Evolutionary conservation across 2,329 filamentous ascomycete species (phyloP).

Genomic region (Aspergillus brunneoviolaceus): DNA sequence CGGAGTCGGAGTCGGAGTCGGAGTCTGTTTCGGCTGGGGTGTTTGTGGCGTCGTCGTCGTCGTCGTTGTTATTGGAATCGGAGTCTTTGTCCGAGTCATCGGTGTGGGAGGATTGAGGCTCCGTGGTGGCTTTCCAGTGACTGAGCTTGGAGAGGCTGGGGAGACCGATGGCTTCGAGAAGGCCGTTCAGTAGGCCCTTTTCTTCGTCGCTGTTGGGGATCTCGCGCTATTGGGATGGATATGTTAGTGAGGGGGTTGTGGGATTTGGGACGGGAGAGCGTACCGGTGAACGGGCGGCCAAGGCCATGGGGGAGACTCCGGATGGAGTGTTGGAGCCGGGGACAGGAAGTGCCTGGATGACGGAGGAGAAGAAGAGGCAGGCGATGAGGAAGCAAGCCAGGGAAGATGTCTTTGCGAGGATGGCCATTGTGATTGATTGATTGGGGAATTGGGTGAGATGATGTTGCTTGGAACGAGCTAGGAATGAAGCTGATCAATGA

Average conservation of each 20-base stretch:
- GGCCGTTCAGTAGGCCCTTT: conserved; percentile 11
- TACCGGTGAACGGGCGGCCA: conserved; percentile 7
- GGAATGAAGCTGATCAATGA: not conserved
- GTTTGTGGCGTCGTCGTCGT: too few relatives aligned
- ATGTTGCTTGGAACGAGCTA: not conserved
- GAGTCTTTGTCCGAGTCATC: not conserved
- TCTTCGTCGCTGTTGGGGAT: conserved; percentile 21
- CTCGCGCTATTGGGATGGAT: conserved; percentile 18
- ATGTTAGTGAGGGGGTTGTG: not conserved
- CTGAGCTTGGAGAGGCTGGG: conserved; percentile 4
- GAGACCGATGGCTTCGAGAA: conserved; percentile 23
- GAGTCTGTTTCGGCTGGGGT: too few relatives aligned
- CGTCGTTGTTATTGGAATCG: not conserved
- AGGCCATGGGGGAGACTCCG: not conserved
- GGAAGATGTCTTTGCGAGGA: conserved; percentile 5
- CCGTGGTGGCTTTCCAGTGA: conserved; percentile 10
- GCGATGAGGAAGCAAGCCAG: conserved; percentile 8
- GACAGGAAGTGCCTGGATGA: conserved; percentile 10
- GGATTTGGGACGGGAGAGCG: conserved; percentile 1
- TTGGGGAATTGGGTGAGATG: not conserved
- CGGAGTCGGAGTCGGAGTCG: not conserved
- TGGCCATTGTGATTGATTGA: conserved; percentile 8
- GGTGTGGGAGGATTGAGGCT: not conserved
- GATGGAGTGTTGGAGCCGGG: not conserved
- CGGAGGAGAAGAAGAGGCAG: conserved; percentile 6